Base-by-base conservation (phyloP, 2,329 filamentous ascomycete genomes). In the Paramyrothecium roridum region DNA sequence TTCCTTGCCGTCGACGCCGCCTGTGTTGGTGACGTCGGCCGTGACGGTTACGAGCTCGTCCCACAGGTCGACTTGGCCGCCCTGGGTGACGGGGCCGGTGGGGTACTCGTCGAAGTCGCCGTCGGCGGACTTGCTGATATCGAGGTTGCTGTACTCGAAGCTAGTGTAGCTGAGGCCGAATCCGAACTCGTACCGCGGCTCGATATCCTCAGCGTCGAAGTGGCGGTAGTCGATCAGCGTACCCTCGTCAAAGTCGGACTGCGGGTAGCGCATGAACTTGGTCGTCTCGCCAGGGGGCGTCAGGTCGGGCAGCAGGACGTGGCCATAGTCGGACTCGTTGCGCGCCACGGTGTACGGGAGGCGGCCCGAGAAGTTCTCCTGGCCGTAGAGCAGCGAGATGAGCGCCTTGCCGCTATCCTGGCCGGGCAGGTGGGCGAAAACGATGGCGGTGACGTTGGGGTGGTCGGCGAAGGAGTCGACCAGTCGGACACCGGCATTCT, bases 381-480 rank as follows among this genome's bases (percentile, higher is more conserved):
- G 77, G 33, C 85, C 85, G 61, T 86, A 87, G 0, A 88, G 71
- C 2, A 88, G 69, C 17, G 79, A 73, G 0, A 81, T 78, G 0
- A 88, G 64, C 1, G 82, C 77, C 8, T 74, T 69, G 2, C 86
- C 86, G n/a, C 79, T 80, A 60, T 89, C 85, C 66, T 89, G 86
- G 0, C 86, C 86, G 0, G 86, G 86, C 0, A 88, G 73, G 60
- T 87, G 85, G 4, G 84, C 85, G 55, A 84, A 80, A 2, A 89
- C 70, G 2, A 85, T 75, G 0, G 82, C 85, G 0, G 86, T 89
- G 45, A 90, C 73, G 60, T 89, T 89, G 6, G 79, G 75, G 59
- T 89, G 79, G 19, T 86, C 77, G 56, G 87, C 82, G 84, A 85
- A 89, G 3, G 75, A 74, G 60, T 88, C 85, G 0, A 88, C 80